phyloP scores from a whole-genome alignment of 495 filamentous ascomycete genomes.

The Xylaria acuta region DNA sequence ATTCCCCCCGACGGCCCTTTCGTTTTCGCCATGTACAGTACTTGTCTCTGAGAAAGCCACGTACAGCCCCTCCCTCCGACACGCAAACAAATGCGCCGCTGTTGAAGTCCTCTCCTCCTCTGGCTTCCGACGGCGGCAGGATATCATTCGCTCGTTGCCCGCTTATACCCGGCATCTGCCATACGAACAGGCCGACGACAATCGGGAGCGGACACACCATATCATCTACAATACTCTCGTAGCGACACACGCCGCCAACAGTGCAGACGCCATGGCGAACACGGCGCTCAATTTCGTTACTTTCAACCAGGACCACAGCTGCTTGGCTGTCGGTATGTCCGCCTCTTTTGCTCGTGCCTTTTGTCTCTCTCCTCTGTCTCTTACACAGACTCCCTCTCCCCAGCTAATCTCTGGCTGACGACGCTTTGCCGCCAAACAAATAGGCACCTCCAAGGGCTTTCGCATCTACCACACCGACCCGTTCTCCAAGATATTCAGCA shows the following conservation, averaged over 20 bases:
- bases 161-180: no score
- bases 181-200: not conserved
- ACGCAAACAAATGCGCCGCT: conserved; percentile 27
- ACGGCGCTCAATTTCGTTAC: conserved; percentile 94
- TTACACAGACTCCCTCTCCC: not conserved
- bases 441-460: conserved; percentile 91
- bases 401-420: not conserved
- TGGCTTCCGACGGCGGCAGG: conserved; percentile 27
- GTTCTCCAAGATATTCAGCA: conserved; percentile 90
- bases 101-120: conserved; percentile 17
- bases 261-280: conserved; percentile 45
- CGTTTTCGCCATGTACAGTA: not conserved
- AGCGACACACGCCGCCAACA: not conserved
- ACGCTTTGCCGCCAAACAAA: conserved; percentile 20
- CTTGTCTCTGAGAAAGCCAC: not conserved
- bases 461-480: conserved; percentile 96
- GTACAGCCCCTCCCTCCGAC: not conserved
- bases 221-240: not conserved
- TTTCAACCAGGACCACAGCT: conserved; percentile 98
- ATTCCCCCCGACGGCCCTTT: conserved; percentile 6
- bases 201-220: not conserved
- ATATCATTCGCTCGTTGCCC: not conserved
- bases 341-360: not conserved
- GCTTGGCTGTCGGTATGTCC: conserved; percentile 83
- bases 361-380: not conserved